Percentiles rank a stretch among this genome's conserved stretches.
phyloP scores from a whole-genome alignment of 2,329 filamentous ascomycete species.

The Tricladium varicosporioides region DNA sequence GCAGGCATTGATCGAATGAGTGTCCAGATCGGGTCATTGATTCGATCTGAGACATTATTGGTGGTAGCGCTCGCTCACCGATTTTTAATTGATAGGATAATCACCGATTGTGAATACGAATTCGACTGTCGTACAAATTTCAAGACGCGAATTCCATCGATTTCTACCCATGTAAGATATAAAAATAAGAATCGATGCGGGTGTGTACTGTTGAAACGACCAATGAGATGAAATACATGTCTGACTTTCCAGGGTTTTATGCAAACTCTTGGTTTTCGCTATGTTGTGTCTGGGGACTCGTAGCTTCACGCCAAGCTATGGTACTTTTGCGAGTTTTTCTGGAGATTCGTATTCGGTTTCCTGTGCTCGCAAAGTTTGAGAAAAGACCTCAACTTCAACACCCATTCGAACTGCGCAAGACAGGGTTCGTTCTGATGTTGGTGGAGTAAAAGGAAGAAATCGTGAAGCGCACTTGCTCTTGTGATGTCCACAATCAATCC shows the following conservation, averaged over 20 bases:
- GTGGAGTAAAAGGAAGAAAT: no score
- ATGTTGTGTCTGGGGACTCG: not conserved
- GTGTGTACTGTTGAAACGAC: not conserved
- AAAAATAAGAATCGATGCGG: not conserved
- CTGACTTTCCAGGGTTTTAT: not conserved
- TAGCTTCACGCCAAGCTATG: not conserved
- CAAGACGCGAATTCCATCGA: not conserved
- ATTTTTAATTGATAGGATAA: not conserved
- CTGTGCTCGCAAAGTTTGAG: not conserved
- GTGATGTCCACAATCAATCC: no score
- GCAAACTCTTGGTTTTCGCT: not conserved
- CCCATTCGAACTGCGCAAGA: no score
- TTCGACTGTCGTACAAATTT: not conserved
- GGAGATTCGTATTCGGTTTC: not conserved
- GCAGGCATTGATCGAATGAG: not conserved
- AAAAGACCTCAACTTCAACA: no score
- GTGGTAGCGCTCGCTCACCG: not conserved
- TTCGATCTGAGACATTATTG: not conserved
- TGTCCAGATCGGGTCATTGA: not conserved
- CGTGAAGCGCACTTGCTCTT: no score
- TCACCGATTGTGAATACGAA: not conserved
- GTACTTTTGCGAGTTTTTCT: not conserved
- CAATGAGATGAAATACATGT: not conserved
- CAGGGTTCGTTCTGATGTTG: no score
- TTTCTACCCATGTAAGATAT: not conserved